phyloP scores from a whole-genome alignment of 2,329 filamentous ascomycete species.

The Anthostomella pinea region DNA sequence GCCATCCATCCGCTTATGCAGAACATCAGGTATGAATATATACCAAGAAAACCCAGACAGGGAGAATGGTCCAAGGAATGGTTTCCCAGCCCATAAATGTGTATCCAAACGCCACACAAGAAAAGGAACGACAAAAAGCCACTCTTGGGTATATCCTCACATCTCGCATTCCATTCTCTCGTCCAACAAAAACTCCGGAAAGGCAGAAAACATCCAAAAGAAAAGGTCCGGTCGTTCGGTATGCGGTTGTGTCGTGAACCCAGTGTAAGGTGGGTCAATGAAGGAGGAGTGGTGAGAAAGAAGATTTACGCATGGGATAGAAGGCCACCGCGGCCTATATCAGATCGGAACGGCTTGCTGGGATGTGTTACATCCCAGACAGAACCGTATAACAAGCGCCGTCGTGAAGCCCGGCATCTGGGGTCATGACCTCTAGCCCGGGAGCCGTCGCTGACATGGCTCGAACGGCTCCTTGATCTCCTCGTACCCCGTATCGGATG shows the following conservation, averaged over 20 bases:
- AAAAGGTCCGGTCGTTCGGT: no score
- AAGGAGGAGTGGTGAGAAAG: constrained; percentile 7
- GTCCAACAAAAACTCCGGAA: constrained; percentile 27
- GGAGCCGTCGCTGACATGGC: background rate
- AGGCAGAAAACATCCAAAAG: constrained; percentile 10
- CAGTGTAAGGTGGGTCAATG: no score
- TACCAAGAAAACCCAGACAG: no score
- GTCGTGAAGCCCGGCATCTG: no score
- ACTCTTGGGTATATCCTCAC: constrained; percentile 30
- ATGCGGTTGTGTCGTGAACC: no score
- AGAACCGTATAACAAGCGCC: no score
- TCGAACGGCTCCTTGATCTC: constrained; percentile 1
- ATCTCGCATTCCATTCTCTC: constrained; percentile 20
- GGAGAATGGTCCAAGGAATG: constrained; percentile 4
- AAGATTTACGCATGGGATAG: constrained; percentile 1
- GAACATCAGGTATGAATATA: no score
- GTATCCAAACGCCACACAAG: no score
- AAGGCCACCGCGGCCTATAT: background rate
- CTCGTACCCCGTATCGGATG: constrained; percentile 1
- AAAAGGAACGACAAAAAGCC: constrained; percentile 18
- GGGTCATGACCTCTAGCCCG: no score
- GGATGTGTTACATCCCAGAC: no score
- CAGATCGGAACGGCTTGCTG: background rate
- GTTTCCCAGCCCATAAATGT: constrained; percentile 2
- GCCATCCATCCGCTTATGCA: no score